phyloP scores from a whole-genome alignment of 352 stramenopile genomes.

The Pythium scleroteichum region DNA sequence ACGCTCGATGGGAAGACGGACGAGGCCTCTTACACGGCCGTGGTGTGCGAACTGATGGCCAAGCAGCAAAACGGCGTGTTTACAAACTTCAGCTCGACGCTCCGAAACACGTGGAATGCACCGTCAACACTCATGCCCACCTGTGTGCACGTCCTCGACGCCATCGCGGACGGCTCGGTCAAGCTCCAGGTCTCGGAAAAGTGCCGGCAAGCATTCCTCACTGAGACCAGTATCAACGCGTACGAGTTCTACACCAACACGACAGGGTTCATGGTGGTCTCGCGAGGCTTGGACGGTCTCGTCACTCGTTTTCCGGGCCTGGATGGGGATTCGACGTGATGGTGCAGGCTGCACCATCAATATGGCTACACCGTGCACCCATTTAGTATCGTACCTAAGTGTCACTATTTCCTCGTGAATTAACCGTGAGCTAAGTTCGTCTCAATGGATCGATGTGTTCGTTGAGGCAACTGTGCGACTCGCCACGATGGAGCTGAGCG shows the following conservation, averaged over 20 bases:
- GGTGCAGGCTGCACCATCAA: conserved; percentile 3
- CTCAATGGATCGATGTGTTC: conserved; percentile 3
- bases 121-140: conserved; percentile 48
- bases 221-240: conserved; percentile 58
- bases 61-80: conserved; percentile 74
- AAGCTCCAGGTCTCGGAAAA: conserved; percentile 37
- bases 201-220: conserved; percentile 49
- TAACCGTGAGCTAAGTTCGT: conserved; percentile 33
- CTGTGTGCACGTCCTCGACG: conserved; percentile 52
- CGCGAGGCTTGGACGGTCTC: conserved; percentile 47
- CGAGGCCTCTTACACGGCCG: conserved; percentile 51
- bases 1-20: conserved; percentile 39
- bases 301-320: conserved; percentile 30
- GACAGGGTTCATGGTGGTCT: conserved; percentile 63
- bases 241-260: conserved; percentile 50
- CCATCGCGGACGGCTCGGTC: conserved; percentile 42
- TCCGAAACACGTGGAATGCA: conserved; percentile 52
- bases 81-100: conserved; percentile 69
- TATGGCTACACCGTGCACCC: conserved; percentile 2
- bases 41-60: conserved; percentile 66
- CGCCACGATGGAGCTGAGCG: conserved; percentile 29
- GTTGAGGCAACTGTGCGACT: conserved; percentile 4
- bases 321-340: neutral
- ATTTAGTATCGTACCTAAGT: conserved; percentile 21
- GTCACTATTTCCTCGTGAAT: conserved; percentile 17